Evolutionary conservation across 2,329 filamentous ascomycete genomes (phyloP).

Genomic region (Colletotrichum sp.): DNA sequence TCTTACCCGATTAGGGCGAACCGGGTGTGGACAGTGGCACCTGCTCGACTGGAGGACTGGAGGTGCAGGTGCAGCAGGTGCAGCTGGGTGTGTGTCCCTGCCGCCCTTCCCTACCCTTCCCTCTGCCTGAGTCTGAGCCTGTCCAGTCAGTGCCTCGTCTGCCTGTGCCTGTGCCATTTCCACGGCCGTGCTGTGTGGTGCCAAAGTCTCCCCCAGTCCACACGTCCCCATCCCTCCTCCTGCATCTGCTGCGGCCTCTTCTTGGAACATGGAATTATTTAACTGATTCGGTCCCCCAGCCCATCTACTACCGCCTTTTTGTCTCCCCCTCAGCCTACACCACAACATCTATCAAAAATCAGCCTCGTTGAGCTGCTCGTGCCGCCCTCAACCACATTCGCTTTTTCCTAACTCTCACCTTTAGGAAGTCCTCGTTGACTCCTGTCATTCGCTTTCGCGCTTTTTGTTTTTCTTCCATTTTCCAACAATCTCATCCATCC

Average conservation of each 20-base stretch:
- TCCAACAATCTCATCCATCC: conserved; percentile 26
- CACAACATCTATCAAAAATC: conserved; percentile 13
- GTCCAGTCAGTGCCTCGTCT: background rate
- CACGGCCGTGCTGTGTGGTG: background rate
- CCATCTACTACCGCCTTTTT: conserved; percentile 38
- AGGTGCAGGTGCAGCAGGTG: background rate
- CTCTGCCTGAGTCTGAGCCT: background rate
- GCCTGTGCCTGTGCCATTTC: conserved; percentile 2
- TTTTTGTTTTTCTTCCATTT: conserved; percentile 48
- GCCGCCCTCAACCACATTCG: conserved; percentile 45
- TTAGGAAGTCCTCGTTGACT: conserved; percentile 77
- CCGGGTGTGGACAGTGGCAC: conserved; percentile 8
- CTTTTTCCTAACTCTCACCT: conserved; percentile 47
- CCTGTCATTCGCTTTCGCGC: conserved; percentile 74
- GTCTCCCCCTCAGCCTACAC: conserved; percentile 34
- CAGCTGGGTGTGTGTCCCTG: background rate
- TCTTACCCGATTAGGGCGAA: conserved; percentile 13
- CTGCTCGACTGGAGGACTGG: background rate
- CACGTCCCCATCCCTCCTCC: background rate
- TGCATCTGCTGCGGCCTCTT: conserved; percentile 4
- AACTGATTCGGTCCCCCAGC: conserved; percentile 34
- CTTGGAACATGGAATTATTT: conserved; percentile 17
- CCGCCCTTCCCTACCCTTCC: background rate
- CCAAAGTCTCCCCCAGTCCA: background rate
- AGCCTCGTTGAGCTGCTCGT: conserved; percentile 21